A percentile compares a stretch with the other conserved stretches of the same genome.
phyloP scores from a whole-genome alignment of 140 eudicot genomes.

The Anethum foeniculum region DNA sequence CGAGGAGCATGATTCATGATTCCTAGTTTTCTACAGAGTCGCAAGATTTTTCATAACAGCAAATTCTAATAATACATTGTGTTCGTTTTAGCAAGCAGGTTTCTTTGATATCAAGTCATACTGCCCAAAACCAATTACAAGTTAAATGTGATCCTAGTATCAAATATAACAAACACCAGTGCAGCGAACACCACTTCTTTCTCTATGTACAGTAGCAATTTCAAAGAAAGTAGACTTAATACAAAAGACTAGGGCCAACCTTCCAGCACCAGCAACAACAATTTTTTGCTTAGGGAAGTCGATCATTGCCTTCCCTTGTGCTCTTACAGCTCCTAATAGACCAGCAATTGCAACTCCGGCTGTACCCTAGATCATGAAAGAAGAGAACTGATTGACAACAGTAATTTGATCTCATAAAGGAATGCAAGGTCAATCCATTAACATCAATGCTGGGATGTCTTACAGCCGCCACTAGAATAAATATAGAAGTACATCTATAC shows the following conservation, averaged over 20 bases:
- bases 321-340: slow-evolving; percentile 97
- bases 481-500: not conserved
- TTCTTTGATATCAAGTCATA: not conserved
- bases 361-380: slow-evolving; percentile 49
- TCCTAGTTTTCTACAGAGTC: not conserved
- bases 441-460: not conserved
- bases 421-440: not conserved
- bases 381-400: not conserved
- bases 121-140: not conserved
- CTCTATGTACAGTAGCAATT: not conserved
- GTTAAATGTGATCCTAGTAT: not conserved
- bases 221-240: not conserved
- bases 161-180: not conserved
- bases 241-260: slow-evolving; percentile 31
- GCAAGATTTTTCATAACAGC: not conserved
- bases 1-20: not conserved
- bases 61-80: not conserved
- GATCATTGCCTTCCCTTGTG: slow-evolving; percentile 92
- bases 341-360: slow-evolving; percentile 99
- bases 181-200: not conserved
- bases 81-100: not conserved
- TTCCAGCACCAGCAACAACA: slow-evolving; percentile 99
- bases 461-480: not conserved
- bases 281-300: slow-evolving; percentile 92
- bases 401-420: not conserved